Conservation (phyloP, 345 rosid genomes). For the Eutrema yunnanense region DNA sequence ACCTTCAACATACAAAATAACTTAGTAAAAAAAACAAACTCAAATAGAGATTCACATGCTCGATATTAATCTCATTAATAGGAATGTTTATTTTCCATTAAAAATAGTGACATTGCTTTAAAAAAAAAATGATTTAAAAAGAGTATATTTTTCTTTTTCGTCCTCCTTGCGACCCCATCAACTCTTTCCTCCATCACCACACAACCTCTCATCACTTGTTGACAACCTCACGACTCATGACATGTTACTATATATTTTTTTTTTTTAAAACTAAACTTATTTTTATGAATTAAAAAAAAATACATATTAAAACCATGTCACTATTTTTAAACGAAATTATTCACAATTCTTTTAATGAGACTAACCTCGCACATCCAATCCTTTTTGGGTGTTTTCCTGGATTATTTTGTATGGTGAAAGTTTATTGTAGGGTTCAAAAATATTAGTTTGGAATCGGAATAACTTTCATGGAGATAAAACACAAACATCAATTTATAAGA, state of each 20-base stretch:
- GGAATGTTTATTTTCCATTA: not conserved
- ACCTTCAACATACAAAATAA: constrained; percentile 24
- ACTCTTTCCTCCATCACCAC: too few relatives aligned
- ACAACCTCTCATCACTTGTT: too few relatives aligned
- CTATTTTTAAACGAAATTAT: not conserved
- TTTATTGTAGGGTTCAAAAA: not conserved
- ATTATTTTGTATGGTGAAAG: constrained; percentile 20
- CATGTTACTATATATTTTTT: too few relatives aligned
- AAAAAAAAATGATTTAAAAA: too few relatives aligned
- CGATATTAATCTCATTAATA: not conserved
- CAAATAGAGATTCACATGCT: not conserved
- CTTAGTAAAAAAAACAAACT: not conserved
- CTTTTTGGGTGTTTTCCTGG: not conserved
- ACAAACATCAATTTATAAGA: constrained; percentile 3
- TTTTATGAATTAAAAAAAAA: not conserved
- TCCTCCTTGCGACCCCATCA: too few relatives aligned
- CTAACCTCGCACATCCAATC: not conserved
- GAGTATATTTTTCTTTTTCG: too few relatives aligned
- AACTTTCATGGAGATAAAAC: not conserved
- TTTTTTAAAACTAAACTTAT: not conserved
- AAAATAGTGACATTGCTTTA: not conserved
- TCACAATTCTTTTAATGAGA: not conserved
- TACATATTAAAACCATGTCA: not conserved
- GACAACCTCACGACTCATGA: not conserved
- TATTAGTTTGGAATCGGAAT: not conserved